Conservation (phyloP, 306 rosid genomes). For the Casuarina cunninghamiana region DNA sequence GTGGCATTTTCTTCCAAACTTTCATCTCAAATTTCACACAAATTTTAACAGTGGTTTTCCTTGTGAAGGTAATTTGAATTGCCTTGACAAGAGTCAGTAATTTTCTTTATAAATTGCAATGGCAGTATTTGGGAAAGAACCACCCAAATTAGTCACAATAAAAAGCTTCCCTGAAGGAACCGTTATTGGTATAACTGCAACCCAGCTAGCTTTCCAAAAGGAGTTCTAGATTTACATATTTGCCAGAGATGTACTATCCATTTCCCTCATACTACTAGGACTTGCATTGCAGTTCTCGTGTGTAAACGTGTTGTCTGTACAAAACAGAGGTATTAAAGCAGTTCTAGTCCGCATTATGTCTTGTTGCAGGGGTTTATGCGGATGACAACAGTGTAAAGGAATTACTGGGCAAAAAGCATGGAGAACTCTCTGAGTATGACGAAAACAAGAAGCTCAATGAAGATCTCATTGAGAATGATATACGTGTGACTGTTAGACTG, state of each 20-base stretch:
- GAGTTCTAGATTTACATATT: not conserved
- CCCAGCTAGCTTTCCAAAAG: not conserved
- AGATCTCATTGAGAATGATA: constrained; percentile 74
- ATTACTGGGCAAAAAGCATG: constrained; percentile 55
- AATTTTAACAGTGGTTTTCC: too few species aligned
- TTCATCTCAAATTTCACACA: too few species aligned
- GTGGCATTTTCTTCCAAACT: too few species aligned
- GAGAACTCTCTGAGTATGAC: constrained; percentile 51
- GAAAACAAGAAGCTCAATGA: constrained; percentile 59
- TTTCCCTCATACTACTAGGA: constrained; percentile 1
- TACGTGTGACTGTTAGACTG: constrained; percentile 76
- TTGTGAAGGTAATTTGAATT: too few species aligned
- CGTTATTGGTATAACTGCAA: not conserved
- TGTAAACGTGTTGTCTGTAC: not conserved
- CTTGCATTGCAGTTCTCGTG: not conserved
- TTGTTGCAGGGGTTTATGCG: constrained; percentile 75
- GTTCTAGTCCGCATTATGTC: constrained; percentile 1
- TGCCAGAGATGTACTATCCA: not conserved
- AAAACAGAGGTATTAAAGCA: not conserved
- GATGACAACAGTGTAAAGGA: constrained; percentile 56
- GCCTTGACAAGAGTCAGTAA: not conserved
- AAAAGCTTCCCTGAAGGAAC: not conserved
- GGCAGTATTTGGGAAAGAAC: not conserved
- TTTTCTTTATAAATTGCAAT: not conserved
- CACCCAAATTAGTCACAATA: not conserved